Evolutionary conservation across 73 alveolate species (phyloP).

Genomic region (Stentor coeruleus): DNA sequence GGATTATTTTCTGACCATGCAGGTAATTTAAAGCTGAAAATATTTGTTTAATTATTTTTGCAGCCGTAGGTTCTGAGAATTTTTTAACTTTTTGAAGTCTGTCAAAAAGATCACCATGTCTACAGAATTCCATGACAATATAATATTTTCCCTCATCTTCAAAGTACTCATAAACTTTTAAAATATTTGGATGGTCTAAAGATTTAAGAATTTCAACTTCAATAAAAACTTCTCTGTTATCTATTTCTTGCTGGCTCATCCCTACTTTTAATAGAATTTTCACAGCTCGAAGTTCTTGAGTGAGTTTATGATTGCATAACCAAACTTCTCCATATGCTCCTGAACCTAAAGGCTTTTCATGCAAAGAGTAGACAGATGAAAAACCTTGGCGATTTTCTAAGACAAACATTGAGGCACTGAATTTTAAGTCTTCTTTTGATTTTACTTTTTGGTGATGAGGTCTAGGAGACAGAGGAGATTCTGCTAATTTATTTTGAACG

Average conservation of each 20-base stretch:
- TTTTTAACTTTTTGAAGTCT: slow-evolving; percentile 38
- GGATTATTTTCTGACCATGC: slow-evolving; percentile 58
- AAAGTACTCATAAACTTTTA: slow-evolving; percentile 72
- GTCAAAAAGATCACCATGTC: slow-evolving; percentile 81
- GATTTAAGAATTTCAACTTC: slow-evolving; percentile 83
- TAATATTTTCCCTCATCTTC: slow-evolving; percentile 69
- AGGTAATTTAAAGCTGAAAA: slow-evolving; percentile 61
- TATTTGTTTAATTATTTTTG: slow-evolving; percentile 53
- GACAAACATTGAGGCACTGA: not conserved
- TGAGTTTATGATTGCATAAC: slow-evolving; percentile 46
- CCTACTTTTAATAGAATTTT: slow-evolving; percentile 54
- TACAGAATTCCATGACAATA: slow-evolving; percentile 87
- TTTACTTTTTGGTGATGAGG: not conserved
- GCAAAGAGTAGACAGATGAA: not conserved
- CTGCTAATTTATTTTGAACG: not conserved
- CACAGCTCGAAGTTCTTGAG: slow-evolving; percentile 64
- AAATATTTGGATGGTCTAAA: slow-evolving; percentile 88
- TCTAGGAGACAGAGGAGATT: not conserved
- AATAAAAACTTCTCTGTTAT: slow-evolving; percentile 19
- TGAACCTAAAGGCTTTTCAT: not conserved
- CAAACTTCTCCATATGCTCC: slow-evolving; percentile 83
- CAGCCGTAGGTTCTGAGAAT: slow-evolving; percentile 62
- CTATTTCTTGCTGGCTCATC: slow-evolving; percentile 33
- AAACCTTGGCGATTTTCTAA: not conserved
- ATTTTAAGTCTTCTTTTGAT: not conserved